Conservation (phyloP, 257 asterid genomes). For the Jasminum sambac region DNA sequence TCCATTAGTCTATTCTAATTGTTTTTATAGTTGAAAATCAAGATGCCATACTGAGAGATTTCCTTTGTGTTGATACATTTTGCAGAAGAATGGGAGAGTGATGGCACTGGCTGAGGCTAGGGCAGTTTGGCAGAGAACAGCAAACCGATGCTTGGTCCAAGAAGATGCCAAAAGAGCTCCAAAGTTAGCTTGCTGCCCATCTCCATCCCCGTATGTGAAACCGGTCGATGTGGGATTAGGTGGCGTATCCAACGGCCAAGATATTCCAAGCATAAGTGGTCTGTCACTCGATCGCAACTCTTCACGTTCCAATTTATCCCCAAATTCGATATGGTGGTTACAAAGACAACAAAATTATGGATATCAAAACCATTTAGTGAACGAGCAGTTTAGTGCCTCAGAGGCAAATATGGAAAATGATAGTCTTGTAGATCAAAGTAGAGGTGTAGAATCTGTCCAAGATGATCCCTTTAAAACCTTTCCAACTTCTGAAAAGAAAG, state of each 20-base stretch:
- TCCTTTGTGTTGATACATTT: conserved; percentile 18
- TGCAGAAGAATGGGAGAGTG: conserved; percentile 39
- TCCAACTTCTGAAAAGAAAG: conserved; percentile 26
- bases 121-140: conserved; percentile 88
- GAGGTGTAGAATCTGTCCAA: conserved; percentile 18
- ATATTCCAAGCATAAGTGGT: conserved; percentile 31
- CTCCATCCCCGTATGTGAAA: conserved; percentile 44
- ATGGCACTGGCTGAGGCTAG: conserved; percentile 86
- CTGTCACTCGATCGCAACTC: conserved; percentile 45
- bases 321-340: conserved; percentile 84
- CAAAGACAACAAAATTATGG: conserved; percentile 53
- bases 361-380: conserved; percentile 38
- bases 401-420: conserved; percentile 34
- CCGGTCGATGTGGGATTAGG: conserved; percentile 44
- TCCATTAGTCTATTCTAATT: not conserved
- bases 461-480: conserved; percentile 32
- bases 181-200: conserved; percentile 73
- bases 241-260: conserved; percentile 37
- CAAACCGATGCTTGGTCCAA: conserved; percentile 79
- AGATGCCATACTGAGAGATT: not conserved
- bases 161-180: conserved; percentile 98
- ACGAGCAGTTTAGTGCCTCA: conserved; percentile 31
- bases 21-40: not conserved
- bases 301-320: conserved; percentile 57
- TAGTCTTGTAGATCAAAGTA: conserved; percentile 28